Conservation (phyloP, 192 early-diverging fungal genomes). For the Dispira parvispora region DNA sequence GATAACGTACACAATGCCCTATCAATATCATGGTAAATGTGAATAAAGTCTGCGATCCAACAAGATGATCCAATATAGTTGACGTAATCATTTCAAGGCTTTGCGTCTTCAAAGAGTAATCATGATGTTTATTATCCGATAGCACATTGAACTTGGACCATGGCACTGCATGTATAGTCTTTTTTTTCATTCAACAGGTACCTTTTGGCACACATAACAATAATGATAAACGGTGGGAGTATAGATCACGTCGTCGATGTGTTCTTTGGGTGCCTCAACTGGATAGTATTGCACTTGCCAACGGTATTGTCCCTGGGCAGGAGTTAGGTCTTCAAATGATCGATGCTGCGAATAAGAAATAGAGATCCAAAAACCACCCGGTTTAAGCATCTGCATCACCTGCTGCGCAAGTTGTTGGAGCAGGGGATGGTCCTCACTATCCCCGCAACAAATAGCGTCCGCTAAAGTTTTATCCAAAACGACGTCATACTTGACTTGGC, state of each 20-base stretch:
- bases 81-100: too few relatives aligned
- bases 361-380: background rate
- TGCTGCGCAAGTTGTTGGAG: background rate
- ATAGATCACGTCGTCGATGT: background rate
- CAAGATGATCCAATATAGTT: too few relatives aligned
- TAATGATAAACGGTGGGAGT: background rate
- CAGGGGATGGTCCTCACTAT: constrained; percentile 9
- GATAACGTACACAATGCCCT: too few relatives aligned
- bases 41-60: too few relatives aligned
- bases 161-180: too few relatives aligned
- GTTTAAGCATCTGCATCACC: background rate
- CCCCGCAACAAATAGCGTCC: constrained; percentile 16
- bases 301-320: background rate
- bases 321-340: background rate
- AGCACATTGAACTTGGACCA: too few relatives aligned
- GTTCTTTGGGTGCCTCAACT: background rate
- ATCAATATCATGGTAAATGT: too few relatives aligned
- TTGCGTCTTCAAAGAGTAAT: too few relatives aligned
- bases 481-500: constrained; percentile 7
- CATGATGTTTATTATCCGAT: too few relatives aligned
- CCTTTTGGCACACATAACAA: constrained; percentile 1
- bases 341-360: background rate
- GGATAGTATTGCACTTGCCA: background rate
- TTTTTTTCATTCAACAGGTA: background rate
- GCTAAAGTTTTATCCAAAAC: constrained; percentile 15